A percentile compares a stretch with the other conserved stretches of the same genome.
These are phyloP conservation scores for Alternaria solani DNA, from an alignment of 2,329 filamentous ascomycete species.

Conservation along the genomic window DNA sequence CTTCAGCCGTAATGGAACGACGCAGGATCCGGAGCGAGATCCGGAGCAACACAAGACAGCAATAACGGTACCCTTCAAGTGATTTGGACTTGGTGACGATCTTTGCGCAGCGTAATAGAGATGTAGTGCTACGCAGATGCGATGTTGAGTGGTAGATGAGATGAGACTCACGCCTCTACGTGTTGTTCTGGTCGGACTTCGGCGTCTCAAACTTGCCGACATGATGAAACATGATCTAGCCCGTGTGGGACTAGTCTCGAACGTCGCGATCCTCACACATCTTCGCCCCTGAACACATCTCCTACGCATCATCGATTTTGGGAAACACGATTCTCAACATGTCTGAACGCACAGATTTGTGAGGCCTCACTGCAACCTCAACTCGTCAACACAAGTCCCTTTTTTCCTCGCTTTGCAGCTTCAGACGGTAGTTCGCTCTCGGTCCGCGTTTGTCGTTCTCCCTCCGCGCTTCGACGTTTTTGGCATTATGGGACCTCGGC, in stretches of 20 bases:
- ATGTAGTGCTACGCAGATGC: background rate
- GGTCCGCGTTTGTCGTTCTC: background rate
- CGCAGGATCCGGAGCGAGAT: background rate
- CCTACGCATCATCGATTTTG: background rate
- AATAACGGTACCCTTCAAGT: background rate
- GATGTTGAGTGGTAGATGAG: background rate
- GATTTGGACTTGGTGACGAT: background rate
- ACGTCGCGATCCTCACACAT: background rate
- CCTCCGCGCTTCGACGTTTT: background rate
- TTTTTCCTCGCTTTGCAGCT: background rate
- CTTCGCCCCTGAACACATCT: background rate
- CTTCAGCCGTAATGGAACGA: background rate
- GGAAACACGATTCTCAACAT: background rate
- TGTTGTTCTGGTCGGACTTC: background rate
- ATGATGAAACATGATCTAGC: background rate
- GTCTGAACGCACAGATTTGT: too few relatives aligned
- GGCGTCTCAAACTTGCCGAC: background rate
- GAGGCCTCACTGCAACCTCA: background rate
- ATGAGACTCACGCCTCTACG: background rate
- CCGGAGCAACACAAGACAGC: background rate
- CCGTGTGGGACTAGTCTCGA: background rate
- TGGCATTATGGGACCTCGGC: background rate
- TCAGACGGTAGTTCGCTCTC: background rate
- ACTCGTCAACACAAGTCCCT: background rate
- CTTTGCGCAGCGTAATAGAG: background rate